A percentile compares a stretch with the other conserved stretches of the same genome.
These are phyloP conservation scores for Mycotypha africana DNA, from an alignment of 371 early-diverging fungal species.

Conservation along the genomic window DNA sequence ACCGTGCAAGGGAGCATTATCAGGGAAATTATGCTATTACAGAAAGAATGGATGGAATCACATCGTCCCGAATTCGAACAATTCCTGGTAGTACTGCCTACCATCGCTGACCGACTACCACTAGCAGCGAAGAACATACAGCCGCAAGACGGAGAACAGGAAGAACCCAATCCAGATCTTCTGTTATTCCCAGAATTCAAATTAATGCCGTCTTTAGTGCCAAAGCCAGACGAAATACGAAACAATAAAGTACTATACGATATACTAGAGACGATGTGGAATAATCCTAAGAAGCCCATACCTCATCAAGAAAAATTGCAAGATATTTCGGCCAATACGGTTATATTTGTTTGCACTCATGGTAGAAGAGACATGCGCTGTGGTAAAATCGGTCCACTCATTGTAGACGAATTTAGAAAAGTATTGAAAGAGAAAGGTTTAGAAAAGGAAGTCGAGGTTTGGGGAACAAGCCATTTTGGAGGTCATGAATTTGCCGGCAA, in stretches of 20 bases:
- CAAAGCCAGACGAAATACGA: not conserved
- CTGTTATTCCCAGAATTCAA: slow-evolving; percentile 40
- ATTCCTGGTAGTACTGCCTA: slow-evolving; percentile 9
- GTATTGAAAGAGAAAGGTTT: slow-evolving; percentile 20
- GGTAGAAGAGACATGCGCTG: slow-evolving; percentile 39
- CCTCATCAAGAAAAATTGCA: slow-evolving; percentile 1
- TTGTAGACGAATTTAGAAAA: slow-evolving; percentile 33
- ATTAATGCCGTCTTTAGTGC: slow-evolving; percentile 10
- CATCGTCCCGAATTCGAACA: not conserved
- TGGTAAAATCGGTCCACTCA: slow-evolving; percentile 35
- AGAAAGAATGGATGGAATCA: slow-evolving; percentile 9
- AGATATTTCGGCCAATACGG: slow-evolving; percentile 23
- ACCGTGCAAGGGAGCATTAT: slow-evolving; percentile 20
- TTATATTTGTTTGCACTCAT: slow-evolving; percentile 43
- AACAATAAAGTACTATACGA: slow-evolving; percentile 6
- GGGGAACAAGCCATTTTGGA: slow-evolving; percentile 47
- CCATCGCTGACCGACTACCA: slow-evolving; percentile 23
- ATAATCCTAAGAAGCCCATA: slow-evolving; percentile 8
- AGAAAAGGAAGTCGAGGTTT: slow-evolving; percentile 28
- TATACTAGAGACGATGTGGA: slow-evolving; percentile 24
- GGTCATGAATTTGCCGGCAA: slow-evolving; percentile 52
- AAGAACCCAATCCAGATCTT: slow-evolving; percentile 17
- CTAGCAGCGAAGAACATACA: too few species aligned
- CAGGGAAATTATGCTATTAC: slow-evolving; percentile 4
- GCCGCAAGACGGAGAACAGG: not conserved